These are phyloP conservation scores for Colletotrichum lindemuthianum DNA, from an alignment of 2,329 filamentous ascomycete genomes.

Conservation along the genomic window DNA sequence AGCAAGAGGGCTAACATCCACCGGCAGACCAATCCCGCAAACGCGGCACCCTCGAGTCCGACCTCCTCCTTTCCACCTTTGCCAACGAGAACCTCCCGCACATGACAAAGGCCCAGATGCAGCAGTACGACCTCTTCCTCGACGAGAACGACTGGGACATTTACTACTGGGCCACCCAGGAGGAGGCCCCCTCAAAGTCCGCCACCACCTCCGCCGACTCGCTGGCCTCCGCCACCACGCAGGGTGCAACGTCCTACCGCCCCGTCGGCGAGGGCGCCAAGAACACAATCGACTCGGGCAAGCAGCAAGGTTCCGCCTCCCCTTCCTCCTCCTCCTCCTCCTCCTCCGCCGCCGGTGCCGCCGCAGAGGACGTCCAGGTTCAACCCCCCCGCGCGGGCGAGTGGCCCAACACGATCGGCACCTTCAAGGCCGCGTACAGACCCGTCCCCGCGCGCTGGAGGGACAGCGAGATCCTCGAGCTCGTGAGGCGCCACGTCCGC, in stretches of 20 bases:
- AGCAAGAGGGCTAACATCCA: too few relatives aligned
- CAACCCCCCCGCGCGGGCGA: conserved; percentile 68
- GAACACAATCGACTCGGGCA: conserved; percentile 39
- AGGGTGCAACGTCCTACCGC: conserved; percentile 23
- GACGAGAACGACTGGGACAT: conserved; percentile 99
- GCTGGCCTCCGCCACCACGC: conserved; percentile 39
- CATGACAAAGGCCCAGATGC: conserved; percentile 79
- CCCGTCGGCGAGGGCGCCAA: conserved; percentile 16
- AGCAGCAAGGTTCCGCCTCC: neutral
- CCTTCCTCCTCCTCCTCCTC: conserved; percentile 4
- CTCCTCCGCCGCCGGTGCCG: conserved; percentile 35
- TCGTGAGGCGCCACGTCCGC: conserved; percentile 85
- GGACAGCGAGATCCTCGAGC: conserved; percentile 79
- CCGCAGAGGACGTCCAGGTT: conserved; percentile 42
- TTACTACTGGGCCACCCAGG: conserved; percentile 99
- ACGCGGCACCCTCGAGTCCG: conserved; percentile 93
- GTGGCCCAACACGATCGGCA: conserved; percentile 96
- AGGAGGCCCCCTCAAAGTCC: conserved; percentile 64
- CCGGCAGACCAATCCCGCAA: conserved; percentile 91
- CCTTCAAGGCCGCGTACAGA: conserved; percentile 91
- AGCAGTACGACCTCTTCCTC: conserved; percentile 89
- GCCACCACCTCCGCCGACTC: conserved; percentile 40
- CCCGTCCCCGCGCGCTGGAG: conserved; percentile 89
- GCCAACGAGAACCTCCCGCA: conserved; percentile 79
- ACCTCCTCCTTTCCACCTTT: conserved; percentile 96